Percentiles rank a stretch among this genome's conserved stretches.
These are phyloP conservation scores for Tillandsia leiboldiana DNA, from an alignment of 176 grass and related monocot species.

Conservation along the genomic window DNA sequence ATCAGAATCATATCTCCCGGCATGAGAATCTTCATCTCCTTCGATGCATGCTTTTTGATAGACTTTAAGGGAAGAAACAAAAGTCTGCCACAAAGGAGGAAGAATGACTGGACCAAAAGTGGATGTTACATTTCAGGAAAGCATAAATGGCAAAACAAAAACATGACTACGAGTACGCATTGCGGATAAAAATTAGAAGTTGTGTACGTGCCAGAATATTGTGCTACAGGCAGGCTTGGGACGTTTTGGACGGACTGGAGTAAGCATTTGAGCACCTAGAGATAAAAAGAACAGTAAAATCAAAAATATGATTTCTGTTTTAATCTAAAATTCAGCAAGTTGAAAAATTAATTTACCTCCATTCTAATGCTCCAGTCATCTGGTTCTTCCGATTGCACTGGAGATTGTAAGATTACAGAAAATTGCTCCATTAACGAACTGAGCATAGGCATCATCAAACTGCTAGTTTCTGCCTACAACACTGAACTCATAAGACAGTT, in stretches of 20 bases:
- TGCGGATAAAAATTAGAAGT: not conserved
- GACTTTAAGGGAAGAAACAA: slow-evolving; percentile 62
- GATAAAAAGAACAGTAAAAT: slow-evolving; percentile 25
- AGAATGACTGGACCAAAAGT: slow-evolving; percentile 51
- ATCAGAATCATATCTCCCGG: slow-evolving; percentile 77
- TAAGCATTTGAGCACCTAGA: slow-evolving; percentile 95
- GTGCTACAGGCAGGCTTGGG: slow-evolving; percentile 54
- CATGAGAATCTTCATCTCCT: slow-evolving; percentile 54
- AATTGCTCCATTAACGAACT: slow-evolving; percentile 81
- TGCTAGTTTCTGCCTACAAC: slow-evolving; percentile 65
- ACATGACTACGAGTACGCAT: slow-evolving; percentile 1
- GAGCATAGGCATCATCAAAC: slow-evolving; percentile 61
- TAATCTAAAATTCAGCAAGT: not conserved
- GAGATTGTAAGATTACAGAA: slow-evolving; percentile 58
- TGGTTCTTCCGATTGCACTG: slow-evolving; percentile 67
- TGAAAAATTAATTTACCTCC: slow-evolving; percentile 52
- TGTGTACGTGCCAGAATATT: slow-evolving; percentile 57
- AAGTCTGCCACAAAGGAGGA: slow-evolving; percentile 84
- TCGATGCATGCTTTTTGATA: slow-evolving; percentile 73
- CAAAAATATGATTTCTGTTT: slow-evolving; percentile 5
- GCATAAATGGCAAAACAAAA: not conserved
- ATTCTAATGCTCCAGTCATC: slow-evolving; percentile 94
- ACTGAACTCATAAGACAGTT: slow-evolving; percentile 15
- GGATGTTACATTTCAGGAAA: not conserved
- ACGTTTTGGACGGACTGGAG: slow-evolving; percentile 93